phyloP scores from a whole-genome alignment of 306 rosid genomes.

The Chamaecrista fasciculata region DNA sequence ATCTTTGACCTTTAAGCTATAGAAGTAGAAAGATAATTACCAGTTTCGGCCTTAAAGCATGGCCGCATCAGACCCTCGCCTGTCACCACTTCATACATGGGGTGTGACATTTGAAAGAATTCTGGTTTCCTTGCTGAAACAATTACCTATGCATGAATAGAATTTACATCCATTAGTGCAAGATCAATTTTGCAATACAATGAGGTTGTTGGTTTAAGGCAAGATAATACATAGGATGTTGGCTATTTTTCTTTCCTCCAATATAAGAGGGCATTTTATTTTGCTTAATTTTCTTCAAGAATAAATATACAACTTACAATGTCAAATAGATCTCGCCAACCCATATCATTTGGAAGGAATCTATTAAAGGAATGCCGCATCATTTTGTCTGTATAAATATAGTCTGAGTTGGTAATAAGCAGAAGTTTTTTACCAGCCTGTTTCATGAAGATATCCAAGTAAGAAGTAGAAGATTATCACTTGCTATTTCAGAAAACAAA shows the following conservation, averaged over 20 bases:
- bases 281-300: constrained; percentile 9
- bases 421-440: constrained; percentile 96
- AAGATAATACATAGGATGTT: constrained; percentile 2
- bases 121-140: constrained; percentile 98
- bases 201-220: constrained; percentile 5
- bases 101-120: constrained; percentile 91
- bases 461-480: constrained; percentile 26
- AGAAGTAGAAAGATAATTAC: constrained; percentile 40
- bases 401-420: constrained; percentile 96
- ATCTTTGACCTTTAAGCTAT: constrained; percentile 8
- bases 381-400: constrained; percentile 90
- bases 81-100: constrained; percentile 97
- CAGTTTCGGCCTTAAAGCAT: constrained; percentile 87
- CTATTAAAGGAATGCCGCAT: constrained; percentile 93
- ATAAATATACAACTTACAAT: constrained; percentile 64
- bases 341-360: constrained; percentile 94
- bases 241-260: constrained; percentile 14
- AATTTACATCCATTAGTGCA: constrained; percentile 16
- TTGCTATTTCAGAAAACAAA: constrained; percentile 4
- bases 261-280: neutral
- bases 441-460: constrained; percentile 33
- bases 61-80: constrained; percentile 96
- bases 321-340: constrained; percentile 94
- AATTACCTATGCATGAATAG: constrained; percentile 57
- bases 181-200: constrained; percentile 7